Conservation (phyloP, 768 basidiomycete species). For the Cubamyces sp. region DNA sequence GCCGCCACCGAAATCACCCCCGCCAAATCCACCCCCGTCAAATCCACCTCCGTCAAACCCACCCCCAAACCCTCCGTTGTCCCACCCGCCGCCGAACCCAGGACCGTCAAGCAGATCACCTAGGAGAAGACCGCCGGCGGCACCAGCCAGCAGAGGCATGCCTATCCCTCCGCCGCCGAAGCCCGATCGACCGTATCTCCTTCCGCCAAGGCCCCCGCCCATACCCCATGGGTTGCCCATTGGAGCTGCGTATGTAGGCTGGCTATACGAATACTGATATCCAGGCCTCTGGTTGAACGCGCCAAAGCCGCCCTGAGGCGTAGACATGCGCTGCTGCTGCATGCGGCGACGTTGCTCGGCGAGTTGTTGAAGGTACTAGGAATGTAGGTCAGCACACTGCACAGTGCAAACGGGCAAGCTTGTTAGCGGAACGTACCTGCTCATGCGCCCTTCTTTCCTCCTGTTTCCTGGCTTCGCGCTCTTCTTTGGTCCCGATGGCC, state of each 20-base stretch:
- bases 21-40: slow-evolving; percentile 27
- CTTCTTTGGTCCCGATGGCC: slow-evolving; percentile 65
- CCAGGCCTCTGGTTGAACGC: background rate
- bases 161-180: slow-evolving; percentile 37
- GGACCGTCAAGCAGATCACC: slow-evolving; percentile 34
- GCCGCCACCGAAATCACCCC: slow-evolving; percentile 4
- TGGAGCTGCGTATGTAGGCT: slow-evolving; percentile 34
- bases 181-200: slow-evolving; percentile 2
- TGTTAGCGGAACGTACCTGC: slow-evolving; percentile 16
- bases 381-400: background rate
- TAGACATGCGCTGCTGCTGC: slow-evolving; percentile 24
- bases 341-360: slow-evolving; percentile 23
- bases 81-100: slow-evolving; percentile 27
- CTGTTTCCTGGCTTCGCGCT: slow-evolving; percentile 50
- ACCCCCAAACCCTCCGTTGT: slow-evolving; percentile 21
- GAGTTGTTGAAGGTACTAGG: slow-evolving; percentile 27
- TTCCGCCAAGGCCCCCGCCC: slow-evolving; percentile 7
- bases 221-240: slow-evolving; percentile 12
- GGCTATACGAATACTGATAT: slow-evolving; percentile 1
- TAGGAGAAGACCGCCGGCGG: slow-evolving; percentile 42
- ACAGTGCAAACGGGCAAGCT: background rate
- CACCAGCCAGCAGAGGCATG: slow-evolving; percentile 39
- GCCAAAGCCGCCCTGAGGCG: slow-evolving; percentile 9
- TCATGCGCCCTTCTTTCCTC: slow-evolving; percentile 32
- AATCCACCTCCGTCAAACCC: slow-evolving; percentile 27